Evolutionary conservation across 768 basidiomycete genomes (phyloP), one percentile per base, ranked within the genome.

Genomic region (Suillus sp.): DNA sequence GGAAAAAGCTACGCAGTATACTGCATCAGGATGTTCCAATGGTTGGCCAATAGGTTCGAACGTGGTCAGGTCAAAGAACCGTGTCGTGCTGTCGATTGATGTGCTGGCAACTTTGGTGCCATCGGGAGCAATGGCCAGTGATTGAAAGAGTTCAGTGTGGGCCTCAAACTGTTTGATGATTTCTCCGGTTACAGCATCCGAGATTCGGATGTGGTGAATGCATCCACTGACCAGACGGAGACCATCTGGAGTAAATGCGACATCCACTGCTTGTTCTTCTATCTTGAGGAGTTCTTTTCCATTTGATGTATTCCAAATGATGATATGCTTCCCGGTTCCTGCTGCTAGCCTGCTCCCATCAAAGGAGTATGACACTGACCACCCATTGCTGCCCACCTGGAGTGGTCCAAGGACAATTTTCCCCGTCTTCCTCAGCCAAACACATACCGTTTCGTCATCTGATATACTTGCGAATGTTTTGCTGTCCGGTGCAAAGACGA

Each of bases 401-500:
- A 35, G 20, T 37, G 54, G 54, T 55, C 54, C 34, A 37, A 55
- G 54, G 22, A 37, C n/a, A 9, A n/a, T 35, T 25, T 55, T 1
- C 35, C 35, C 54, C 22, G 54, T 32, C 30, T 11, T 35, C 22
- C 35, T 37, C 54, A 55, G 35, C 54, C 54, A 55, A 35, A 56
- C 51, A 10, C 51, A 30, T 32, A 53, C 18, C 10, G 51, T 53
- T 30, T 32, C 6, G 30, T 53, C 51, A 20, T 53, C 30, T 9
- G 50, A 51, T 30, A 4, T 18, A 51, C 50, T 51, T 51, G 51
- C 51, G 18, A 53, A 53, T 30, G 30, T 53, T 30, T 32, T 20
- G 30, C 10, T 32, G 30, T 53, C 91, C 60, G 95, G 95, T 59
- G 96, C 93, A 75, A 97, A 97, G 78, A 96, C 81, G 68, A 97